These are phyloP conservation scores for Clarireedia sp. DNA, from an alignment of 2,329 filamentous ascomycete genomes.

Conservation along the genomic window DNA sequence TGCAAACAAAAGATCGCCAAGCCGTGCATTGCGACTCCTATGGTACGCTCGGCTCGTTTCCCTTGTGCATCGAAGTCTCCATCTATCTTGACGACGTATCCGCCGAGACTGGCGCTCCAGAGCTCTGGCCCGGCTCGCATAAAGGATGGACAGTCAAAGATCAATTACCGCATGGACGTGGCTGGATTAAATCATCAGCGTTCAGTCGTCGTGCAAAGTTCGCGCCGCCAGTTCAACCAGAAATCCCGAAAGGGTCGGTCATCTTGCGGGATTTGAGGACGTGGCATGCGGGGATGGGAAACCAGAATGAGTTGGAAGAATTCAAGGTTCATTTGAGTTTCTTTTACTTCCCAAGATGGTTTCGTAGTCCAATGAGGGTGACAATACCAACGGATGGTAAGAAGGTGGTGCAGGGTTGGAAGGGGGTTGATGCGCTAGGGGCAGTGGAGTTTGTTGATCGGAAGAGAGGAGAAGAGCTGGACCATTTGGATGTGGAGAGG, in stretches of 20 bases:
- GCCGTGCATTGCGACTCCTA: constrained; percentile 53
- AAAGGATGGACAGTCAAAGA: constrained; percentile 6
- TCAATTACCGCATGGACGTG: constrained; percentile 3
- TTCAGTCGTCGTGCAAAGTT: constrained; percentile 23
- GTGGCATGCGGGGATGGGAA: constrained; percentile 45
- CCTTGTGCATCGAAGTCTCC: constrained; percentile 41
- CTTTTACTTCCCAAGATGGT: constrained; percentile 10
- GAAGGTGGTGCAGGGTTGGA: neutral
- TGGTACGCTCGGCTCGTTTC: constrained; percentile 43
- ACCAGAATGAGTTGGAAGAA: constrained; percentile 40
- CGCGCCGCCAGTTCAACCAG: constrained; percentile 8
- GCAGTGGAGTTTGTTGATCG: neutral
- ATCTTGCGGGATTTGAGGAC: constrained; percentile 10
- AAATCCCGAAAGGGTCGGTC: constrained; percentile 9
- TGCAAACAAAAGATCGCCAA: constrained; percentile 35
- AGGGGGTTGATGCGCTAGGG: neutral
- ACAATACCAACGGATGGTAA: neutral
- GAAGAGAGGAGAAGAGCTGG: neutral
- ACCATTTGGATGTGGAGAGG: neutral
- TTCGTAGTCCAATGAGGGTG: constrained; percentile 1
- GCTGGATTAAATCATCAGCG: constrained; percentile 19
- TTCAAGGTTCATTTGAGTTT: constrained; percentile 46
- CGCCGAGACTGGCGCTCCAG: constrained; percentile 39
- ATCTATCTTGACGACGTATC: constrained; percentile 38
- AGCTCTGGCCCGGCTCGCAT: constrained; percentile 45